Evolutionary conservation across 1,284 basidiomycete genomes (phyloP), one percentile per base, ranked within the genome.

Genomic region (Uromyces viciae-fabae): DNA sequence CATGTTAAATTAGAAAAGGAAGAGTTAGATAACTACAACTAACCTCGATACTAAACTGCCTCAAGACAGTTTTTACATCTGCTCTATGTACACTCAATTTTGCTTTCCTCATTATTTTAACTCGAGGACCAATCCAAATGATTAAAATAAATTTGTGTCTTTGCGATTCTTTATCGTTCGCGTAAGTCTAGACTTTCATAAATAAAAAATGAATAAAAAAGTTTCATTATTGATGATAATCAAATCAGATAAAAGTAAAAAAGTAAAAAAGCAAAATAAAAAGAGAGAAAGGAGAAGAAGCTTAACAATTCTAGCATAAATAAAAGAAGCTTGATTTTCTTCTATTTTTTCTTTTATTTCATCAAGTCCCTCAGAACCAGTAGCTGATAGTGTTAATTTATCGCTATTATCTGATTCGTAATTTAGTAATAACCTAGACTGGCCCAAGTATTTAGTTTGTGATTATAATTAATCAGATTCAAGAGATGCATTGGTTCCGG

Each of bases 61-160:
- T 89, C 84, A 96, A 87, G 80, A 92, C 90, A 79, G 88, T 86
- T 88, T 95, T 95, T 85, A 95, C 93, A 87, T 94, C 91, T 82
- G 92, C 92, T 56, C 91, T 85, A 85, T 95, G 94, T 4, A 95
- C 93, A 79, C 94, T 95, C 84, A 95, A 91, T 93, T 95, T 83
- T 3, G 91, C 94, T 87, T 91, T 92, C 82, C 94, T 90, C 94
- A 95, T 94, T 83, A 94, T 89, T 88, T 93, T 93, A 87, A 93
- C 94, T 62, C 89, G 87, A 52, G 90, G 88, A 56, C 94, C 94
- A 86, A 95, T 95, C 94, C 94, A 95, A 81, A 91, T 90, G 86
- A 95, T 89, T 84, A 95, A 89, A 83, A 93, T 90, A 87, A 95
- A 95, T 88, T 95, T 95, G 88, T 94, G 78, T 38, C 78, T n/a